Evolutionary conservation across 345 rosid genomes (phyloP), one percentile per base, ranked within the genome.

Genomic region (Acer campestre): DNA sequence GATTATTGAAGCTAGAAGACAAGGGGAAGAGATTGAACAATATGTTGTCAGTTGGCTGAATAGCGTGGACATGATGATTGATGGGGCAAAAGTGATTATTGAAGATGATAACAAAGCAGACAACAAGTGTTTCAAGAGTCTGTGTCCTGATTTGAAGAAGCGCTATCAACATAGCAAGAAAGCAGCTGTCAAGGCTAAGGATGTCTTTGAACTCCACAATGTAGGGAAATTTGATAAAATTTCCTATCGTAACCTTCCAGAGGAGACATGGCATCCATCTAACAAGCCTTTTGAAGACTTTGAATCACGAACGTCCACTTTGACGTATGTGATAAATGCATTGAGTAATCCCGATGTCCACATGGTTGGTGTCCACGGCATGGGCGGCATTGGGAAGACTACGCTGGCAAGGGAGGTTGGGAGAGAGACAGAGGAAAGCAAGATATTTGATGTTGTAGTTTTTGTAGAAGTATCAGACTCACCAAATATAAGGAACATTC

Each of bases 151-250:
- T 44, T 22, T 75, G 22, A 70, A 12, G 64, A 40, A 12, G 27
- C 77, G 81, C 9, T 64, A 72, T 40, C 61, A 72, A 23, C 66
- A 71, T 38, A 71, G 71, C 65, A 78, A 56, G 68, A 14, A 44
- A 65, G 67, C 76, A 0, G 66, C 20, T 20, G 20, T 12, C 42
- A 20, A 68, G 62, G 1, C 17, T 10, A 31, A 59, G 20, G 61
- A 3, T 48, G 4, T 79, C 31, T 55, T 13, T 74, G 42, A 42
- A 7, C 74, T 75, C 71, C 9, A 16, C 25, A 4, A 70, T 6
- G 56, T 73, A 42, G 58, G 73, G 13, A 71, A 1, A 18, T 71
- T 71, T 8, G 4, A 6, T 23, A 6, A 13, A 46, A 5, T 48
- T 29, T 29, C 31, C 31, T 29, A 29, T 2, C 31, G 3, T 29